Percentiles rank a stretch among this genome's conserved stretches.
These are phyloP conservation scores for Albugo candida DNA, from an alignment of 352 stramenopile species.

Conservation along the genomic window DNA sequence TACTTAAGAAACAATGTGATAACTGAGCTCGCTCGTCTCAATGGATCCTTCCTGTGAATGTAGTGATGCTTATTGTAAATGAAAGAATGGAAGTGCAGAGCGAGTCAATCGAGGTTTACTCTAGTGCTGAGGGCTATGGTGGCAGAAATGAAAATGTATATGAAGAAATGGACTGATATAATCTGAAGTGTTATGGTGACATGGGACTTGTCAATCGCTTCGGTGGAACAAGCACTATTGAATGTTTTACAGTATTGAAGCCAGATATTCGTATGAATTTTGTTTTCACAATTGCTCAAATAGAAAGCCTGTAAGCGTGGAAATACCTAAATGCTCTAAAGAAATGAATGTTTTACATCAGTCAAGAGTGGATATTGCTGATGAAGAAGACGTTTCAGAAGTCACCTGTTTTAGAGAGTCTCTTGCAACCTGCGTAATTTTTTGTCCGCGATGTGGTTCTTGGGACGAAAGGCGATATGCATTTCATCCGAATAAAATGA, in stretches of 20 bases:
- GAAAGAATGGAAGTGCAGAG: conserved; percentile 14
- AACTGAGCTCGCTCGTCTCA: conserved; percentile 3
- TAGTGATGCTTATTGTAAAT: conserved; percentile 11
- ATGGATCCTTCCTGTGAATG: too few species aligned
- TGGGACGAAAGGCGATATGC: conserved; percentile 12
- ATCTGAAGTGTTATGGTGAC: conserved; percentile 6
- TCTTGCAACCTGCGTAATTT: too few species aligned
- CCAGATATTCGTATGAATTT: too few species aligned
- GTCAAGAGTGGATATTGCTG: too few species aligned
- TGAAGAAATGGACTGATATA: neutral
- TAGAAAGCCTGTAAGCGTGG: too few species aligned
- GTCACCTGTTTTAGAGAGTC: too few species aligned
- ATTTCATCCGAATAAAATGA: conserved; percentile 12
- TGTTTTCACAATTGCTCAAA: too few species aligned
- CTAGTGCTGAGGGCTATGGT: conserved; percentile 7
- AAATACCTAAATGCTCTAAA: too few species aligned
- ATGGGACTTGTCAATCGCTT: conserved; percentile 11
- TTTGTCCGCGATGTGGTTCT: conserved; percentile 13
- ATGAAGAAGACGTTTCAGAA: too few species aligned
- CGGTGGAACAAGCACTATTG: conserved; percentile 3
- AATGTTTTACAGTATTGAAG: conserved; percentile 1
- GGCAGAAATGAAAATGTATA: neutral
- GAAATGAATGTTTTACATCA: too few species aligned
- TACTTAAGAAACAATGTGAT: conserved; percentile 20
- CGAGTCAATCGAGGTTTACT: conserved; percentile 13